Conservation (phyloP, 305 asterid genomes). For the Solanum hybrid region DNA sequence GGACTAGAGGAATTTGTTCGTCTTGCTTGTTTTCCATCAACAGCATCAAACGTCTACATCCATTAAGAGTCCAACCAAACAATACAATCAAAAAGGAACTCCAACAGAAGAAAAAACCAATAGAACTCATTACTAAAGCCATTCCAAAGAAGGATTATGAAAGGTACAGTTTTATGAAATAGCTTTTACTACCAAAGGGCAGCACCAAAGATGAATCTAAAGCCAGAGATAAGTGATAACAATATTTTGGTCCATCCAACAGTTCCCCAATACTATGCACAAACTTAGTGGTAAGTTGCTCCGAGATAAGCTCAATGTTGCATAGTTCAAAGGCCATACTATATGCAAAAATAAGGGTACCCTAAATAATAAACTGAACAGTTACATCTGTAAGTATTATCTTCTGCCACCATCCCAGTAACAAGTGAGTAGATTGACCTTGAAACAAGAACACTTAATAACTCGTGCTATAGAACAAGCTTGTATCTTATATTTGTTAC, state of each 20-base stretch:
- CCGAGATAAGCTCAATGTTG: not conserved
- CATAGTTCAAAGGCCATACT: not conserved
- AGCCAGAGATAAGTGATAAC: not conserved
- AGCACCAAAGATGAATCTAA: not conserved
- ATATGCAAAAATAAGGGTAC: not conserved
- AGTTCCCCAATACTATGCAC: not conserved
- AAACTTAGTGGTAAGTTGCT: not conserved
- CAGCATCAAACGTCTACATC: slow-evolving; percentile 86
- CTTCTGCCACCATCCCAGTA: no score
- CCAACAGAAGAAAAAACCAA: not conserved
- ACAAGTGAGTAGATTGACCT: no score
- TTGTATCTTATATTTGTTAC: not conserved
- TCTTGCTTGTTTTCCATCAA: slow-evolving; percentile 97
- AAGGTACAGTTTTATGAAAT: not conserved
- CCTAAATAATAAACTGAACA: not conserved
- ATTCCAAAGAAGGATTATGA: not conserved
- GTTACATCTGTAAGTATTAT: no score
- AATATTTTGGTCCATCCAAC: not conserved
- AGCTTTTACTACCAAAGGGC: not conserved
- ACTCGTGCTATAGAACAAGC: not conserved
- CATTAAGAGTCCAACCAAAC: slow-evolving; percentile 10
- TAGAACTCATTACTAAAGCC: not conserved
- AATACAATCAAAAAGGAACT: slow-evolving; percentile 10
- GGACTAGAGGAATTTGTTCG: slow-evolving; percentile 94
- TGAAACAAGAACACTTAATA: no score